Evolutionary conservation across 1,139 yeast species (phyloP), one percentile per base, ranked within the genome.

Genomic region (Taphrina confusa): DNA sequence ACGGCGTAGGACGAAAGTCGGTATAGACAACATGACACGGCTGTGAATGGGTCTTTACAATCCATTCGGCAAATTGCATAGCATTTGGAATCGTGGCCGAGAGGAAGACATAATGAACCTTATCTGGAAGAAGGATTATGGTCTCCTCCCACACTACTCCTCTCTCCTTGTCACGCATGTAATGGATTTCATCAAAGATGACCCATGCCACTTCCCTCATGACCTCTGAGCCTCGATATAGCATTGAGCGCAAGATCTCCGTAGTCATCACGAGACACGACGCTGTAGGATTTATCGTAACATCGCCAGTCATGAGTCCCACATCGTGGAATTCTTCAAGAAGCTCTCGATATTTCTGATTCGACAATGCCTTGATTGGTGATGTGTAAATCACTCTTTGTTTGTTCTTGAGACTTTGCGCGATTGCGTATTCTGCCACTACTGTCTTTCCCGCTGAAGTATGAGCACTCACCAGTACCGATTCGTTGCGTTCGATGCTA

Each of bases 141-240:
- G 96, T 94, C 75, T 92, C 99, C 76, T 92, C 99, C 99, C 99
- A 92, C 37, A 92, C 98, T 49, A 92, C 99, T 71, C 99, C 99
- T 75, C 99, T 83, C 65, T 90, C 92, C 23, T 62, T 62, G 59
- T 92, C 99, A 69, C 94, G 89, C 71, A 92, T 96, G 71, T 92
- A 92, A 73, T 92, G 99, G 6, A 92, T 97, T 72, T 92, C 99
- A 74, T 92, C 99, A 70, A 92, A 92, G 44, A 92, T 87, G 22
- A 92, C 97, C 81, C 94, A 92, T 62, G 92, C 97, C 28, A 92
- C 97, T 74, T 92, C 99, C 72, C 98, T 81, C 73, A 92, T 67
- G 90, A 85, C 71, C 96, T 79, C 70, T 87, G 80, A 82, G 88
- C 92, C 99, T 69, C 96, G 80, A 70, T 92, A 92, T 52, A 92